phyloP scores from a whole-genome alignment of 2,329 filamentous ascomycete genomes.

The Chaetomium sp. region DNA sequence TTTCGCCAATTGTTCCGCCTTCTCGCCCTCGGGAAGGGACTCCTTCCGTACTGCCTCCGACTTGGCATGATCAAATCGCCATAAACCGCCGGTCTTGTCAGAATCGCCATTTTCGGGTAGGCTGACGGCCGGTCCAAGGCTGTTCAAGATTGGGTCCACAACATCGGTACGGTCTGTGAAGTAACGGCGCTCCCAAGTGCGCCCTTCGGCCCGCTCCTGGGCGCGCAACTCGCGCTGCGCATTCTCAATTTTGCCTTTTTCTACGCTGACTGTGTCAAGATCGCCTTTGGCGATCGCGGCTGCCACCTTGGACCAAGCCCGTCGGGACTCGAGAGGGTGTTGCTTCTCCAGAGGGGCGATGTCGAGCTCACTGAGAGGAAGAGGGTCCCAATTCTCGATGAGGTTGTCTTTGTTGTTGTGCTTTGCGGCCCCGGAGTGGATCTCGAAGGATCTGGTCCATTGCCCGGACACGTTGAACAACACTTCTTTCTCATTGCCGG shows the following conservation, averaged over 20 bases:
- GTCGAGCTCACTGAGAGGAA: conserved; percentile 58
- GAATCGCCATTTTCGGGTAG: conserved; percentile 46
- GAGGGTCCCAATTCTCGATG: conserved; percentile 56
- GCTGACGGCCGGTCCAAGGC: conserved; percentile 41
- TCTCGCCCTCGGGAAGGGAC: conserved; percentile 30
- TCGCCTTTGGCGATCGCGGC: conserved; percentile 73
- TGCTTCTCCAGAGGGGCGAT: conserved; percentile 71
- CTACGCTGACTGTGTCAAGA: conserved; percentile 69
- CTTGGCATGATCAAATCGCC: conserved; percentile 47
- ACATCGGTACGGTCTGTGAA: conserved; percentile 53
- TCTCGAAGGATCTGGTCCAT: conserved; percentile 78
- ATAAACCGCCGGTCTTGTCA: conserved; percentile 56
- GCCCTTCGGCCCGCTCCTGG: conserved; percentile 67
- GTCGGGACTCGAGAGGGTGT: conserved; percentile 78
- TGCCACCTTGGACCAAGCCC: conserved; percentile 83
- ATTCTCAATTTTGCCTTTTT: conserved; percentile 88
- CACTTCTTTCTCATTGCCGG: conserved; percentile 64
- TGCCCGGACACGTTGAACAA: conserved; percentile 81
- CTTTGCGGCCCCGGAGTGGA: conserved; percentile 59
- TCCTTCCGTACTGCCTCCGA: conserved; percentile 35
- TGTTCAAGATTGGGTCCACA: conserved; percentile 39
- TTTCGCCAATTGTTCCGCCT: conserved; percentile 28
- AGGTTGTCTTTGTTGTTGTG: conserved; percentile 42
- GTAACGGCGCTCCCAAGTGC: conserved; percentile 76
- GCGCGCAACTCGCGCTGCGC: conserved; percentile 69